A percentile compares a stretch with the other conserved stretches of the same genome.
Evolutionary conservation across 768 basidiomycete genomes (phyloP).

Genomic region (Boletus huronensis): DNA sequence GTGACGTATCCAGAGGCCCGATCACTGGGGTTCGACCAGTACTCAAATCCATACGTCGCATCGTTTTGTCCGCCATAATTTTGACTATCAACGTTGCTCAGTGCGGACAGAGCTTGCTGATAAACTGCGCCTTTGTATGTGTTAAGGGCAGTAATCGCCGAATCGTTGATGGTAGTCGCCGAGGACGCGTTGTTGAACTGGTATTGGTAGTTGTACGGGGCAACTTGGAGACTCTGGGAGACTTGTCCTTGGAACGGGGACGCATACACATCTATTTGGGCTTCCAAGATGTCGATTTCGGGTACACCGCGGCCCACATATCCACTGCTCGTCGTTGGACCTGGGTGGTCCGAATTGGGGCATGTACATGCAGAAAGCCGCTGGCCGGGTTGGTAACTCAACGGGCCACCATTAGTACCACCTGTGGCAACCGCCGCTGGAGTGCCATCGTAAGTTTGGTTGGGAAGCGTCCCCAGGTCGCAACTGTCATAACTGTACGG

Average conservation of each 20-base stretch:
- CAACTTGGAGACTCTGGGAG: constrained; percentile 78
- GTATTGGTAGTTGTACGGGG: constrained; percentile 75
- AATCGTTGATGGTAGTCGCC: constrained; percentile 52
- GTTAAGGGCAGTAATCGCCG: constrained; percentile 53
- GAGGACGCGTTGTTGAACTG: constrained; percentile 52
- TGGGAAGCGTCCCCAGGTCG: constrained; percentile 82
- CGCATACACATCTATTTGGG: constrained; percentile 55
- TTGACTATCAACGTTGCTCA: constrained; percentile 51
- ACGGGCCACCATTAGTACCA: constrained; percentile 41
- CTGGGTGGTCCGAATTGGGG: constrained; percentile 81
- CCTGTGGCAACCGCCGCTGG: constrained; percentile 60
- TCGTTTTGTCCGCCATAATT: constrained; percentile 57
- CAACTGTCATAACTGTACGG: constrained; percentile 85
- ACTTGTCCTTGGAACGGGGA: constrained; percentile 57
- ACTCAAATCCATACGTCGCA: constrained; percentile 72
- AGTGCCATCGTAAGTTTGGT: constrained; percentile 65
- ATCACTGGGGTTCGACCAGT: constrained; percentile 68
- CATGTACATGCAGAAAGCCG: constrained; percentile 87
- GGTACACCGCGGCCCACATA: constrained; percentile 72
- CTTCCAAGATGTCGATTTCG: constrained; percentile 92
- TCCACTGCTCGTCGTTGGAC: constrained; percentile 49
- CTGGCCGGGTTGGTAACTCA: constrained; percentile 87
- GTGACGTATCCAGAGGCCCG: constrained; percentile 74
- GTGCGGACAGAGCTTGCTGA: constrained; percentile 73
- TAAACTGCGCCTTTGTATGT: constrained; percentile 63